A percentile compares a stretch with the other conserved stretches of the same genome.
Evolutionary conservation across 192 early-diverging fungal species (phyloP).

Genomic region (Gaertneriomyces semiglobifer): DNA sequence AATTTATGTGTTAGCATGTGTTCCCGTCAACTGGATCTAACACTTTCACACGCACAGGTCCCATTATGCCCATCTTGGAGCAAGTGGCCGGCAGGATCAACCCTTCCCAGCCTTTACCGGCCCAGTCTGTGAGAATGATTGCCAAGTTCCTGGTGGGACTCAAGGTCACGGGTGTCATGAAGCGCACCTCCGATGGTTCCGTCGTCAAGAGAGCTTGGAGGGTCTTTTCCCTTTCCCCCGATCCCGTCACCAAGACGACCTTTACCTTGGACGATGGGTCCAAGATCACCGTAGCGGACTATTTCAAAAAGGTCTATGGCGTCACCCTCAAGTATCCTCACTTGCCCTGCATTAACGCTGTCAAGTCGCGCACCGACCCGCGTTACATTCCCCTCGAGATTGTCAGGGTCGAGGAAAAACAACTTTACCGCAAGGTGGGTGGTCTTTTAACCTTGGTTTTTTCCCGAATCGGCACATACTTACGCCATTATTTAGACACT

Average conservation of each 20-base stretch:
- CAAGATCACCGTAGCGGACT: slow-evolving; percentile 57
- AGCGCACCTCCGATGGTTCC: neutral
- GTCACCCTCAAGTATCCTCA: slow-evolving; percentile 63
- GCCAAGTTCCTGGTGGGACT: neutral
- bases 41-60: neutral
- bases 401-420: slow-evolving; percentile 4
- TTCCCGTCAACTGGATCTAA: neutral
- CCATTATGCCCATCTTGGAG: neutral
- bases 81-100: neutral
- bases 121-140: neutral
- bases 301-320: slow-evolving; percentile 68
- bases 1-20: neutral
- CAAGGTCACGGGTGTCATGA: neutral
- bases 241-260: slow-evolving; percentile 53
- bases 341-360: slow-evolving; percentile 65
- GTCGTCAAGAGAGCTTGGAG: neutral
- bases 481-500: slow-evolving; percentile 27
- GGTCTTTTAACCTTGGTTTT: too few relatives aligned
- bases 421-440: slow-evolving; percentile 3
- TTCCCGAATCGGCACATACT: neutral
- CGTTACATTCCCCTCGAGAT: slow-evolving; percentile 6
- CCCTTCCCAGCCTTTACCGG: neutral
- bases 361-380: slow-evolving; percentile 8
- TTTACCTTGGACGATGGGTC: slow-evolving; percentile 39
- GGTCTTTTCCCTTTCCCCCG: slow-evolving; percentile 34